Conservation (phyloP, 352 stramenopile species). For the Peronospora farinosa region DNA sequence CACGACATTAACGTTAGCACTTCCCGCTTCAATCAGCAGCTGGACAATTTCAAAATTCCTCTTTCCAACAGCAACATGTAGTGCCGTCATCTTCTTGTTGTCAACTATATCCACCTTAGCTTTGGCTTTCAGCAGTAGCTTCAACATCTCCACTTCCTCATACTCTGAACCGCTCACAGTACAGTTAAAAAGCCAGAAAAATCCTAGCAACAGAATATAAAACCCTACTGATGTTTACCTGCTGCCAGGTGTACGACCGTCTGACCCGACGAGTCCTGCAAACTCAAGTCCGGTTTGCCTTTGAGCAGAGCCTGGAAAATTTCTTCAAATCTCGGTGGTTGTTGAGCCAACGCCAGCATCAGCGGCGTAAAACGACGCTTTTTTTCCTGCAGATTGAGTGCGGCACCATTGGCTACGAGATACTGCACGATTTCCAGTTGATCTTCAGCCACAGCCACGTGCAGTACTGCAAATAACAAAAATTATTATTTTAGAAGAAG, state of each 20-base stretch:
- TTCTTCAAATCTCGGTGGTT: constrained; percentile 56
- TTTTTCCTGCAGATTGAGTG: constrained; percentile 69
- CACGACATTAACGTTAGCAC: constrained; percentile 48
- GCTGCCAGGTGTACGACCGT: constrained; percentile 58
- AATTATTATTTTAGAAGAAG: not conserved
- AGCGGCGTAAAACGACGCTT: constrained; percentile 70
- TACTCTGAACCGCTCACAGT: constrained; percentile 36
- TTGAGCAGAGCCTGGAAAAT: constrained; percentile 64
- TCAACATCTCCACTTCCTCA: constrained; percentile 48
- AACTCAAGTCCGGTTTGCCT: constrained; percentile 55
- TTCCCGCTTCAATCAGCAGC: constrained; percentile 54
- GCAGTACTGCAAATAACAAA: constrained; percentile 36
- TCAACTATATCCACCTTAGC: constrained; percentile 57
- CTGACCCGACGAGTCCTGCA: constrained; percentile 57
- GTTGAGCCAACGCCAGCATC: constrained; percentile 70
- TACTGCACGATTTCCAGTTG: constrained; percentile 67
- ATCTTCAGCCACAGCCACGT: constrained; percentile 66
- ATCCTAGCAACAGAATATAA: not conserved
- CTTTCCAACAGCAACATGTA: constrained; percentile 61
- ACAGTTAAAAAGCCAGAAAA: not conserved
- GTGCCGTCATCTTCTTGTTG: constrained; percentile 68
- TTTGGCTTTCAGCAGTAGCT: constrained; percentile 54
- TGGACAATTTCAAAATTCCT: constrained; percentile 54
- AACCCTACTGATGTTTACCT: constrained; percentile 20
- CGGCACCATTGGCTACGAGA: constrained; percentile 57